These are phyloP conservation scores for Mrakia gelida DNA, from an alignment of 768 basidiomycete genomes.

Conservation along the genomic window DNA sequence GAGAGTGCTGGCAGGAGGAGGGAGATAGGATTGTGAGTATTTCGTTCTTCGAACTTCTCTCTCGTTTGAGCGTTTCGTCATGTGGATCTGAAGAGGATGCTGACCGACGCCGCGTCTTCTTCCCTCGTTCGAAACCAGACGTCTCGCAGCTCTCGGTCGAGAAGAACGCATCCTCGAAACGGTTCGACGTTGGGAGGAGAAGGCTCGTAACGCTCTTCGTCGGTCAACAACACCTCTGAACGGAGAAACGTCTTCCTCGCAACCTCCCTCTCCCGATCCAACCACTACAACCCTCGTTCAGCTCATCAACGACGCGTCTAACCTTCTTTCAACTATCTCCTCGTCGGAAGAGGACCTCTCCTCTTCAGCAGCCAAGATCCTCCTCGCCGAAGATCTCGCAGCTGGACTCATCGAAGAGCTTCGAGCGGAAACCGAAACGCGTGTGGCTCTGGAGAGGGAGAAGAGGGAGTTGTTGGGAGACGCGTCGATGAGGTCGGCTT, in stretches of 20 bases:
- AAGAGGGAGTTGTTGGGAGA: conserved; percentile 15
- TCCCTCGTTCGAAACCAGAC: not conserved
- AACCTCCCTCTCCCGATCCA: not conserved
- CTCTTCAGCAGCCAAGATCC: conserved; percentile 34
- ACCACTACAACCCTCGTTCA: not conserved
- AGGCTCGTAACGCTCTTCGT: conserved; percentile 16
- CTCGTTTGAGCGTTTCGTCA: not conserved
- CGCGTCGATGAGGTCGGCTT: not conserved
- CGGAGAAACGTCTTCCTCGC: not conserved
- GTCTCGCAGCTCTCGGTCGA: conserved; percentile 25
- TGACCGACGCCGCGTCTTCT: not conserved
- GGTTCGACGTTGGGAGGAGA: conserved; percentile 22
- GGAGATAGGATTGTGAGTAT: conserved; percentile 63
- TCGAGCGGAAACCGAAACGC: conserved; percentile 40
- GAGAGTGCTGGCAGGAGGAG: conserved; percentile 68
- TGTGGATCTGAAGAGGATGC: too few relatives aligned
- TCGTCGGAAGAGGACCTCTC: conserved; percentile 28
- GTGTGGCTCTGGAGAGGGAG: conserved; percentile 40
- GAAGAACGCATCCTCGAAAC: conserved; percentile 29
- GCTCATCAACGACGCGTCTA: too few relatives aligned
- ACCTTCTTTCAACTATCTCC: not conserved
- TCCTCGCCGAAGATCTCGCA: conserved; percentile 44
- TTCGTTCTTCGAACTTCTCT: conserved; percentile 31
- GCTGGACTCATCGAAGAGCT: conserved; percentile 42
- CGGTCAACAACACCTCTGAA: not conserved